Conservation (phyloP, 345 rosid genomes). For the Toxicodendron radicans region DNA sequence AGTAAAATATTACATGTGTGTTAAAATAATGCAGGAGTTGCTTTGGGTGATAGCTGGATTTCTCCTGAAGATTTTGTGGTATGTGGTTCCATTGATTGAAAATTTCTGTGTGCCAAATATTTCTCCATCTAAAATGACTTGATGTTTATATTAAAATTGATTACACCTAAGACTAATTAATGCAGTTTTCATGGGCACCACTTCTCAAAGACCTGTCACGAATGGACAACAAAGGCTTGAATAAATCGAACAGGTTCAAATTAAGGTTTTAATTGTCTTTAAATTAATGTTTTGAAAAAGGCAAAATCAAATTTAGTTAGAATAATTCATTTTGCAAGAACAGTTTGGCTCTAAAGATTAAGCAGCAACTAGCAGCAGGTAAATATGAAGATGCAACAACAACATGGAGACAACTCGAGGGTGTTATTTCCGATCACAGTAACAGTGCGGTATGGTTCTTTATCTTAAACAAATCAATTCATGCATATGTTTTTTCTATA, state of each 20-base stretch:
- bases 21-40: constrained; percentile 33
- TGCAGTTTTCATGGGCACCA: constrained; percentile 49
- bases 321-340: neutral
- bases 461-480: neutral
- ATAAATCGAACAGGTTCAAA: constrained; percentile 33
- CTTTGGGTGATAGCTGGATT: constrained; percentile 52
- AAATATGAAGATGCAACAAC: constrained; percentile 28
- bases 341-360: constrained; percentile 34
- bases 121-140: neutral
- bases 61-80: constrained; percentile 51
- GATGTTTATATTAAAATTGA: neutral
- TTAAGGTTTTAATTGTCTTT: neutral
- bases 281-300: neutral
- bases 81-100: neutral
- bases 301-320: neutral
- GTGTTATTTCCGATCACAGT: constrained; percentile 20
- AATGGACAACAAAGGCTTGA: constrained; percentile 28
- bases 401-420: constrained; percentile 30
- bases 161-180: neutral
- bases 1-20: neutral
- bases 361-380: constrained; percentile 36
- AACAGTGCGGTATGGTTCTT: constrained; percentile 26
- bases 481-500: no score
- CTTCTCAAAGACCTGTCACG: constrained; percentile 45
- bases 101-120: no score